A percentile compares a stretch with the other conserved stretches of the same genome.
Conservation (phyloP, 768 basidiomycete species). For the Tephrocybe sp. region DNA sequence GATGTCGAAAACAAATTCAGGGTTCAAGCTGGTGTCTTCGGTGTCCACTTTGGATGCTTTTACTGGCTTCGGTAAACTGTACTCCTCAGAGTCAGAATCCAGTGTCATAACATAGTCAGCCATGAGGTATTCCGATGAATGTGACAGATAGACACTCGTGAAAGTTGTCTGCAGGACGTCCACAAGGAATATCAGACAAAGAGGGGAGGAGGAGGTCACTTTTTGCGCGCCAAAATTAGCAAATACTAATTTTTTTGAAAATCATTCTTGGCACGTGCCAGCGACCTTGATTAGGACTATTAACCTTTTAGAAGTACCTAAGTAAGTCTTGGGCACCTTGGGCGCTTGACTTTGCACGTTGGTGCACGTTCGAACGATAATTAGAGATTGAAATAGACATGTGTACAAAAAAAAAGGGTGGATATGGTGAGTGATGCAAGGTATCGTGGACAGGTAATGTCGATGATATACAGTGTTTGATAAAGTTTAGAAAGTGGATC, state of each 20-base stretch:
- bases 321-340: too few relatives aligned
- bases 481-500: not conserved
- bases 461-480: not conserved
- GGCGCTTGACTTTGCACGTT: too few relatives aligned
- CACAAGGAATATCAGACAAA: too few relatives aligned
- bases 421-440: not conserved
- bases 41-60: conserved; percentile 28
- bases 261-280: not conserved
- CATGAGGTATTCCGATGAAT: conserved; percentile 19
- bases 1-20: conserved; percentile 81
- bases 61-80: conserved; percentile 21
- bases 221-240: too few relatives aligned
- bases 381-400: not conserved
- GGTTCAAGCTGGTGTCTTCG: conserved; percentile 69
- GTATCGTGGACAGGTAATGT: not conserved
- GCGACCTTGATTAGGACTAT: too few relatives aligned
- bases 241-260: not conserved
- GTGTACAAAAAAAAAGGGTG: not conserved
- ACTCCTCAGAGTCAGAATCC: conserved; percentile 74
- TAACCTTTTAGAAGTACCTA: too few relatives aligned
- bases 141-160: not conserved
- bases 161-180: too few relatives aligned
- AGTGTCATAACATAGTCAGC: conserved; percentile 82
- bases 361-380: too few relatives aligned
- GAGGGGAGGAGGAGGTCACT: too few relatives aligned